A percentile compares a stretch with the other conserved stretches of the same genome.
Conservation (phyloP, 345 rosid genomes). For the Populus euphratica region DNA sequence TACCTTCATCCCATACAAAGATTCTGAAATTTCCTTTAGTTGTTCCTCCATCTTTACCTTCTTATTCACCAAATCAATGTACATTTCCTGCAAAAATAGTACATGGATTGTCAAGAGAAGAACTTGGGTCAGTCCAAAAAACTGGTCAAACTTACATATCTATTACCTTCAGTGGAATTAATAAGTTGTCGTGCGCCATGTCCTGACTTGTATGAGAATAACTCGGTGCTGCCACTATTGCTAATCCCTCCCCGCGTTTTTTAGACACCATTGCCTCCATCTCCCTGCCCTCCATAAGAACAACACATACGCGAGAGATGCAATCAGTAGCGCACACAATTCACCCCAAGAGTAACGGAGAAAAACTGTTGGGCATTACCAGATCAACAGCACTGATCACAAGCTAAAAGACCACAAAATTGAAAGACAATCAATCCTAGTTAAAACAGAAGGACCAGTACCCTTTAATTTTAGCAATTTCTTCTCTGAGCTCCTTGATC, state of each 20-base stretch:
- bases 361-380: background rate
- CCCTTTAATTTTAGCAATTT: constrained; percentile 46
- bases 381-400: background rate
- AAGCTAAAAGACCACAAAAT: background rate
- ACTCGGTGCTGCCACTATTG: constrained; percentile 34
- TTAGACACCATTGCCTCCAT: constrained; percentile 41
- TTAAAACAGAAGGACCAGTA: constrained; percentile 12
- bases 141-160: background rate
- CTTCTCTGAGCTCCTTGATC: constrained; percentile 52
- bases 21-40: constrained; percentile 45
- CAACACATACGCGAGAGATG: background rate
- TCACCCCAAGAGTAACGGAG: background rate
- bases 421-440: background rate
- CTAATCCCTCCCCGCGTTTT: constrained; percentile 45
- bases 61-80: constrained; percentile 48
- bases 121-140: background rate
- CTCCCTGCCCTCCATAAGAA: constrained; percentile 30
- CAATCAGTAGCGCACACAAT: background rate
- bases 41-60: constrained; percentile 56
- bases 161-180: constrained; percentile 52
- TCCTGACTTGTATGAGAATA: constrained; percentile 39
- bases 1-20: constrained; percentile 56
- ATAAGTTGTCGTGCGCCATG: constrained; percentile 34
- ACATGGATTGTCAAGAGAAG: background rate
- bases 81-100: constrained; percentile 44